Percentiles rank a stretch among this genome's conserved stretches.
Evolutionary conservation across 2,329 filamentous ascomycete genomes (phyloP).

Genomic region (Ascochyta koolunga): DNA sequence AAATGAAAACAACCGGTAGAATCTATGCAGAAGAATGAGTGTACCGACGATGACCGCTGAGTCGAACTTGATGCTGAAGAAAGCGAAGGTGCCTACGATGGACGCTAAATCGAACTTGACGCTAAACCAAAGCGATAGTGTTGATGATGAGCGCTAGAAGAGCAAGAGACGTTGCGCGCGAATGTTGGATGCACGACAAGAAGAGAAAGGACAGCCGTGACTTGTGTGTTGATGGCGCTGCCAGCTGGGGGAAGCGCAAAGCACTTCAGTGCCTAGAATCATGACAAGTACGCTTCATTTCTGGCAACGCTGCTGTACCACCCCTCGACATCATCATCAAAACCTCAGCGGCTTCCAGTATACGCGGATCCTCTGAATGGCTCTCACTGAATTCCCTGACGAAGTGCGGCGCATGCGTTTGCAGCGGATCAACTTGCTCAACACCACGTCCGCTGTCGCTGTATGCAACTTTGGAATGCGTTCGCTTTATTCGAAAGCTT

Average conservation of each 20-base stretch:
- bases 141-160: slow-evolving; percentile 22
- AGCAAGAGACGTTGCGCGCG: neutral
- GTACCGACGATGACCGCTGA: slow-evolving; percentile 8
- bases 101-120: neutral
- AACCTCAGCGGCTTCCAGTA: slow-evolving; percentile 43
- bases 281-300: slow-evolving; percentile 39
- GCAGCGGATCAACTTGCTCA: neutral
- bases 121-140: slow-evolving; percentile 9
- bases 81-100: neutral
- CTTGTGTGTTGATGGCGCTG: neutral
- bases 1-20: neutral
- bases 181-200: neutral
- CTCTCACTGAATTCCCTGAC: too few species aligned
- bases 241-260: slow-evolving; percentile 2
- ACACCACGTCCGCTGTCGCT: neutral
- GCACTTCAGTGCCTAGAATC: slow-evolving; percentile 26
- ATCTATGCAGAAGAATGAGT: slow-evolving; percentile 11
- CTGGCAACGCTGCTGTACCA: slow-evolving; percentile 28
- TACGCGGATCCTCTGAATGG: neutral
- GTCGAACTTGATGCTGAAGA: too few species aligned
- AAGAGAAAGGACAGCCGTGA: neutral
- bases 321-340: slow-evolving; percentile 39
- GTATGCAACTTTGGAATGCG: slow-evolving; percentile 31
- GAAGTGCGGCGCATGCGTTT: neutral
- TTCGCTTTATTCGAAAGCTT: slow-evolving; percentile 33